Evolutionary conservation across 768 basidiomycete genomes (phyloP).

Genomic region (Rhizopogon roseolus): DNA sequence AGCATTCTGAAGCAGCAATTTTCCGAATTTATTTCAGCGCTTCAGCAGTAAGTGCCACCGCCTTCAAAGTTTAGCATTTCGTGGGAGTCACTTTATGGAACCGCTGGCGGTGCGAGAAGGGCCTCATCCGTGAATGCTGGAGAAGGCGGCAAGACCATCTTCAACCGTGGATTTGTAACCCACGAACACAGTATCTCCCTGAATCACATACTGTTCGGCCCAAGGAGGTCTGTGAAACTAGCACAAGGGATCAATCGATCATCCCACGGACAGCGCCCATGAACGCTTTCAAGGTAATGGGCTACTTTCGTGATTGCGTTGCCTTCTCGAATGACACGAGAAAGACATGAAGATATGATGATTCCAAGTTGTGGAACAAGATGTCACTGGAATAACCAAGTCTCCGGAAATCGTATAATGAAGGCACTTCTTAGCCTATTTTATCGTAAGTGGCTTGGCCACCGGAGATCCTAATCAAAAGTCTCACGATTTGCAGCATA

Average conservation of each 20-base stretch:
- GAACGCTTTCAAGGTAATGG: not conserved
- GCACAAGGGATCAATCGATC: slow-evolving; percentile 3
- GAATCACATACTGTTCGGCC: no score
- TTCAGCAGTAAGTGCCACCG: no score
- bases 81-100: slow-evolving; percentile 4
- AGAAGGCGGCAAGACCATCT: not conserved
- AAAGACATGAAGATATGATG: not conserved
- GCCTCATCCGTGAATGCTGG: not conserved
- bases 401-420: not conserved
- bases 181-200: no score
- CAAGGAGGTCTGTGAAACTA: no score
- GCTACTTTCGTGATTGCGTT: not conserved
- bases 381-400: not conserved
- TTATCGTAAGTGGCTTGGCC: slow-evolving; percentile 1
- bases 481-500: slow-evolving; percentile 5
- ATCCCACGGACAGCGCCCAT: slow-evolving; percentile 5
- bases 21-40: not conserved
- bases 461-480: slow-evolving; percentile 6
- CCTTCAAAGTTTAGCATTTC: not conserved
- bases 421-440: slow-evolving; percentile 2
- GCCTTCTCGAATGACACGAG: not conserved
- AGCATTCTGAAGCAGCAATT: not conserved
- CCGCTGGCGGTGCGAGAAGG: not conserved
- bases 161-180: no score
- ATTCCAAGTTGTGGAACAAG: not conserved